Conservation (phyloP, 768 basidiomycete genomes). For the Fomitopsis serialis region DNA sequence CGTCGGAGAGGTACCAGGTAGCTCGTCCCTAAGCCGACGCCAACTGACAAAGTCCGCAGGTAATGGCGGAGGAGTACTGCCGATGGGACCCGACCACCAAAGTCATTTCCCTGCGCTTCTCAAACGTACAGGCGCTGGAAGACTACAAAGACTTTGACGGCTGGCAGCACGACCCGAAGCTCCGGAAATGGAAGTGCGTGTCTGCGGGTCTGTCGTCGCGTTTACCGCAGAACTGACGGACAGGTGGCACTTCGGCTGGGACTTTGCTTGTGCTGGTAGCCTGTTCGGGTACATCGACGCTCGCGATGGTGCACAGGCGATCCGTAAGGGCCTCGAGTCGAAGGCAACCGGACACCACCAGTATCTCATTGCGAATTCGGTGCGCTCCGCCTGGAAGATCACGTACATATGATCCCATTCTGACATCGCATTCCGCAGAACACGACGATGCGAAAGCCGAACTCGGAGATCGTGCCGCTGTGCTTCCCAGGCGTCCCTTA, state of each 20-base stretch:
- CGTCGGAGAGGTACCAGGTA: not conserved
- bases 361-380: not conserved
- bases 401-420: not conserved
- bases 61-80: not conserved
- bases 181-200: conserved; percentile 1
- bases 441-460: not conserved
- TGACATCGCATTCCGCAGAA: not conserved
- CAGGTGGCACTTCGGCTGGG: not conserved
- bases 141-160: not conserved
- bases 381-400: not conserved
- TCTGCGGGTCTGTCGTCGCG: not conserved
- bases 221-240: not conserved
- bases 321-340: not conserved
- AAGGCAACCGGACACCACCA: conserved; percentile 3
- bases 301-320: conserved; percentile 1
- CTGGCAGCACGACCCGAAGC: conserved; percentile 3
- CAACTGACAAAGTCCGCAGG: not conserved
- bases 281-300: conserved; percentile 3
- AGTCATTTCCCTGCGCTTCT: conserved; percentile 1
- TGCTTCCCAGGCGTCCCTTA: not conserved
- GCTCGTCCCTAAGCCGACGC: not conserved
- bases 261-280: not conserved
- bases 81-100: conserved; percentile 3
- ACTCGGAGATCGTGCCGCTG: not conserved
- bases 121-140: not conserved